A percentile compares a stretch with the other conserved stretches of the same genome.
Conservation (phyloP, 257 asterid species). For the Nicotiana paniculata region DNA sequence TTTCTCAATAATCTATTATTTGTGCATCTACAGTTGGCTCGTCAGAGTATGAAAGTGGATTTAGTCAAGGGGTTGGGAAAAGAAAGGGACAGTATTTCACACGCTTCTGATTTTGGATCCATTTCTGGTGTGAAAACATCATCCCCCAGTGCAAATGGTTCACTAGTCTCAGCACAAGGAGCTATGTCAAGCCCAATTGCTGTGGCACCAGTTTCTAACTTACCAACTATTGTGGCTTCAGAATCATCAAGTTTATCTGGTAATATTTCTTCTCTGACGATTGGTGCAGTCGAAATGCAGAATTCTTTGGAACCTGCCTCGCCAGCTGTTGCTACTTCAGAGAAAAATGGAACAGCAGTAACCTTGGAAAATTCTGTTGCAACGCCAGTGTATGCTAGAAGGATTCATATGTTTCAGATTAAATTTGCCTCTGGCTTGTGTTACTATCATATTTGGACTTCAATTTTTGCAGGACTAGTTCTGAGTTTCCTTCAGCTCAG, state of each 20-base stretch:
- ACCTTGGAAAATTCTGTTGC: conserved; percentile 24
- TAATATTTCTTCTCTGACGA: conserved; percentile 33
- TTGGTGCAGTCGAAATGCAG: conserved; percentile 30
- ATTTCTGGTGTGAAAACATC: conserved; percentile 36
- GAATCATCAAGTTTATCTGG: conserved; percentile 36
- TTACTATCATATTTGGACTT: neutral
- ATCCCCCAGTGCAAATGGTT: conserved; percentile 27
- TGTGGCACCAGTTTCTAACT: conserved; percentile 39
- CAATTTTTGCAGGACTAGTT: conserved; percentile 36
- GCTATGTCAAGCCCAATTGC: conserved; percentile 51
- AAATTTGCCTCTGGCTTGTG: conserved; percentile 9
- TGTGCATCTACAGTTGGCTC: conserved; percentile 52
- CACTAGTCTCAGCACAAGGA: conserved; percentile 28
- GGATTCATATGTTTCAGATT: neutral
- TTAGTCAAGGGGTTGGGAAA: conserved; percentile 31
- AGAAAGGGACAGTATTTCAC: conserved; percentile 26
- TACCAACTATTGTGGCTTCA: conserved; percentile 31
- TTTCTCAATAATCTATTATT: conserved; percentile 9
- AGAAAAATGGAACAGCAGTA: conserved; percentile 26
- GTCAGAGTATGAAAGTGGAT: conserved; percentile 38
- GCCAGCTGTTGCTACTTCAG: conserved; percentile 29
- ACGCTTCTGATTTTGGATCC: conserved; percentile 32
- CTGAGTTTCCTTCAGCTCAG: conserved; percentile 33
- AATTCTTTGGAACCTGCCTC: conserved; percentile 37
- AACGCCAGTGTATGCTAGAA: conserved; percentile 39